These are phyloP conservation scores for Coemansia sp. DNA, from an alignment of 192 early-diverging fungal species.

Conservation along the genomic window DNA sequence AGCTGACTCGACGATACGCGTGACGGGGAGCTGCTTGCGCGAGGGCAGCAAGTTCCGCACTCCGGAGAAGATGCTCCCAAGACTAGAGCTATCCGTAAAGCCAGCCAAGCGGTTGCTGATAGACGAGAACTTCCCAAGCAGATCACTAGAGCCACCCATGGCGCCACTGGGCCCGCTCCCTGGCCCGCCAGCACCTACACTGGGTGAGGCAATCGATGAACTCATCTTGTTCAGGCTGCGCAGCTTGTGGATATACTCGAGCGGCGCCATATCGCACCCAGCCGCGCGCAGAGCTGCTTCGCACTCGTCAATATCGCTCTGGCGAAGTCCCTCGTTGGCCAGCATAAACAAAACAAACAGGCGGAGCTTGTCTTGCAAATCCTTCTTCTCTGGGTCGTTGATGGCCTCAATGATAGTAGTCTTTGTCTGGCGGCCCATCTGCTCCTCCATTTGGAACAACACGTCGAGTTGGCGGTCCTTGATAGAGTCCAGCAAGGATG, in stretches of 20 bases:
- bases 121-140: conserved; percentile 63
- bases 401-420: conserved; percentile 76
- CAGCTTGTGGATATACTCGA: conserved; percentile 82
- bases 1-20: conserved; percentile 78
- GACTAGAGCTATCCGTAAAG: conserved; percentile 66
- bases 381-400: conserved; percentile 76
- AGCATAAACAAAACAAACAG: conserved; percentile 88
- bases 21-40: conserved; percentile 84
- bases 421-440: conserved; percentile 76
- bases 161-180: neutral
- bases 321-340: conserved; percentile 64
- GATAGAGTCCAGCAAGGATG: conserved; percentile 80
- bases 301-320: conserved; percentile 82
- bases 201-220: conserved; percentile 24
- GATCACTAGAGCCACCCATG: conserved; percentile 27
- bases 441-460: conserved; percentile 93
- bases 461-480: conserved; percentile 91
- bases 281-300: conserved; percentile 73
- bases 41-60: conserved; percentile 94
- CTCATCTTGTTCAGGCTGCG: conserved; percentile 42
- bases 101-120: conserved; percentile 73
- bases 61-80: conserved; percentile 76
- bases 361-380: conserved; percentile 84
- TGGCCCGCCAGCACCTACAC: conserved; percentile 3
- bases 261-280: conserved; percentile 70